A percentile compares a stretch with the other conserved stretches of the same genome.
phyloP scores from a whole-genome alignment of 1,284 basidiomycete species.

The Puccinia triticina region DNA sequence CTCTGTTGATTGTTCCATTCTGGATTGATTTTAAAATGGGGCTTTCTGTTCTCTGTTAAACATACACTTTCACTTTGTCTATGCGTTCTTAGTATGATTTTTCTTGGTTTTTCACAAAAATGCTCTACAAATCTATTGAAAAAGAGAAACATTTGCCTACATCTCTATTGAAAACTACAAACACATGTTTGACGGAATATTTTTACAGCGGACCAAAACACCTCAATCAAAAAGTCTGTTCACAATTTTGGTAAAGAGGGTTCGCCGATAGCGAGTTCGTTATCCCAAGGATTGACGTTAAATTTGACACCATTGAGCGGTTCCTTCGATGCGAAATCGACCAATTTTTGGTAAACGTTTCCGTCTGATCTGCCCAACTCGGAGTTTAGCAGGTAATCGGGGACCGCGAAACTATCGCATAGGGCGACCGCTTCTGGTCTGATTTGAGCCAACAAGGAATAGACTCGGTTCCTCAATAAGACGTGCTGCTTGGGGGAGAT shows the following conservation, averaged over 20 bases:
- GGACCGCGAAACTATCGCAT: constrained; percentile 60
- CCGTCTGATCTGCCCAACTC: constrained; percentile 60
- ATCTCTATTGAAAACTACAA: too few species aligned
- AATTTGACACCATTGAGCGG: constrained; percentile 58
- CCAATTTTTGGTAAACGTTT: constrained; percentile 58
- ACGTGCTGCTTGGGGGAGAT: constrained; percentile 59
- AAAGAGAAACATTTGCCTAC: neutral
- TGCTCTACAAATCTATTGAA: neutral
- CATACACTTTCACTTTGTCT: neutral
- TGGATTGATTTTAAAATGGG: neutral
- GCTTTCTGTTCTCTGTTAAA: constrained; percentile 4
- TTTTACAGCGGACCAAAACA: too few species aligned
- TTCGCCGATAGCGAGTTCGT: constrained; percentile 41
- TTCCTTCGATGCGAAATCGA: constrained; percentile 55
- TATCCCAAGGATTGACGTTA: constrained; percentile 57
- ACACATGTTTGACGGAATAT: neutral
- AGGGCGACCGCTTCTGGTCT: constrained; percentile 59
- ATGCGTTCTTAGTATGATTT: neutral
- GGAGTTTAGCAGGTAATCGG: constrained; percentile 61
- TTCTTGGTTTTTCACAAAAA: neutral
- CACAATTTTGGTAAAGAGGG: constrained; percentile 36
- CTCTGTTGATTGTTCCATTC: neutral
- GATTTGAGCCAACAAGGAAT: constrained; percentile 59
- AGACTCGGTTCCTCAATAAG: constrained; percentile 58
- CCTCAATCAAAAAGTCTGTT: too few species aligned